Conservation (phyloP, 192 early-diverging fungal species). For the Backusella morwellensis region DNA sequence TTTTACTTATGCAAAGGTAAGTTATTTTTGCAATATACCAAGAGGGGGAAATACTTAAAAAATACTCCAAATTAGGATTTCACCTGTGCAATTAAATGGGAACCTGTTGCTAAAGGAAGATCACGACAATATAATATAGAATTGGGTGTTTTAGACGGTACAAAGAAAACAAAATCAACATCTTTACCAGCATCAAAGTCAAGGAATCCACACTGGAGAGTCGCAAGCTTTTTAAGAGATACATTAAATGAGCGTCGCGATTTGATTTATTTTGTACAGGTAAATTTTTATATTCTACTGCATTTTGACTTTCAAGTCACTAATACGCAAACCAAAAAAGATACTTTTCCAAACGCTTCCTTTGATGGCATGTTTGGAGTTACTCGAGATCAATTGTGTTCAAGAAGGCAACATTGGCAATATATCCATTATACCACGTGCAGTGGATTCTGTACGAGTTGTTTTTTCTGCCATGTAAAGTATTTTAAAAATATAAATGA, state of each 20-base stretch:
- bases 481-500: neutral
- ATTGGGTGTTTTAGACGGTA: slow-evolving; percentile 5
- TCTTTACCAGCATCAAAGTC: neutral
- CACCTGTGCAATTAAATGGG: slow-evolving; percentile 32
- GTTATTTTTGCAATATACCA: neutral
- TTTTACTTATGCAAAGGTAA: slow-evolving; percentile 36
- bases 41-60: neutral
- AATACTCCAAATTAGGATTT: slow-evolving; percentile 13
- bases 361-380: slow-evolving; percentile 33
- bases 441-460: slow-evolving; percentile 29
- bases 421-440: slow-evolving; percentile 36
- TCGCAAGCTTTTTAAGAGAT: slow-evolving; percentile 26
- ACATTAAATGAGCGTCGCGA: slow-evolving; percentile 32
- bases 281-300: neutral
- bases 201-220: slow-evolving; percentile 34
- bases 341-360: slow-evolving; percentile 37
- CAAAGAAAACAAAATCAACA: slow-evolving; percentile 4
- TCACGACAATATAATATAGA: slow-evolving; percentile 27
- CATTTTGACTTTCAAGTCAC: neutral
- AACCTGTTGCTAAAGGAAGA: slow-evolving; percentile 10
- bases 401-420: slow-evolving; percentile 20
- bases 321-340: slow-evolving; percentile 1
- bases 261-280: slow-evolving; percentile 37
- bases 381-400: slow-evolving; percentile 20
- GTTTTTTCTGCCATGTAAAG: slow-evolving; percentile 37